Conservation (phyloP, 2,329 filamentous ascomycete species). For the Beauveria sp. region DNA sequence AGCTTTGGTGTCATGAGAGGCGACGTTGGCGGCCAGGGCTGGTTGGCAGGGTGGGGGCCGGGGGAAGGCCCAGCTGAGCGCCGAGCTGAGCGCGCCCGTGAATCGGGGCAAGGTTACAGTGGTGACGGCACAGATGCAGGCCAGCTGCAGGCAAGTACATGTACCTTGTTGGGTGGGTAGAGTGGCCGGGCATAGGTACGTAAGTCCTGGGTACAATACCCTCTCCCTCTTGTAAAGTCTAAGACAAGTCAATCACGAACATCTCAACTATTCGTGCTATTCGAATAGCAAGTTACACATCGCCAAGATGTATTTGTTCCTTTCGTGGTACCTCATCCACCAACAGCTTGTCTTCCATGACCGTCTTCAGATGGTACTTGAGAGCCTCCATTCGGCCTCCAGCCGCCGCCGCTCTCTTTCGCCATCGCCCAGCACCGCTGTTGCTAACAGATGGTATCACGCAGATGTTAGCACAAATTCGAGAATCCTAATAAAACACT, state of each 20-base stretch:
- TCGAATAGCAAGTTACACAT: neutral
- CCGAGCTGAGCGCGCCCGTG: too few species aligned
- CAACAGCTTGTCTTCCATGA: neutral
- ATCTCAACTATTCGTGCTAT: neutral
- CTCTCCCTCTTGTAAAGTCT: neutral
- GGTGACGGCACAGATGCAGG: conserved; percentile 1
- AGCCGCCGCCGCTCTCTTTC: neutral
- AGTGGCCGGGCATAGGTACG: neutral
- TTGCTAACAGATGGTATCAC: too few species aligned
- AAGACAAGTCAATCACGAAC: neutral
- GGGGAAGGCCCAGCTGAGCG: neutral
- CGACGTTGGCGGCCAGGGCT: conserved; percentile 5
- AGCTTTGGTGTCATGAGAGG: neutral
- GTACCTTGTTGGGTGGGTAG: neutral
- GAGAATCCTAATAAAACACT: too few species aligned
- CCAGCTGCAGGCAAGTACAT: neutral
- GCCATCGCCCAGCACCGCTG: too few species aligned
- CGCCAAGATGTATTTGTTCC: neutral
- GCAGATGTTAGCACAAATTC: too few species aligned
- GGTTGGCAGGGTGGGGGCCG: neutral
- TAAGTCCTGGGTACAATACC: conserved; percentile 5
- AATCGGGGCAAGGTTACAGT: neutral
- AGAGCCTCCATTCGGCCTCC: neutral
- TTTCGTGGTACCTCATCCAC: neutral
- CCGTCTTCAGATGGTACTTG: neutral